Conservation (phyloP, 116 monocot species). For the Zostera marina region DNA sequence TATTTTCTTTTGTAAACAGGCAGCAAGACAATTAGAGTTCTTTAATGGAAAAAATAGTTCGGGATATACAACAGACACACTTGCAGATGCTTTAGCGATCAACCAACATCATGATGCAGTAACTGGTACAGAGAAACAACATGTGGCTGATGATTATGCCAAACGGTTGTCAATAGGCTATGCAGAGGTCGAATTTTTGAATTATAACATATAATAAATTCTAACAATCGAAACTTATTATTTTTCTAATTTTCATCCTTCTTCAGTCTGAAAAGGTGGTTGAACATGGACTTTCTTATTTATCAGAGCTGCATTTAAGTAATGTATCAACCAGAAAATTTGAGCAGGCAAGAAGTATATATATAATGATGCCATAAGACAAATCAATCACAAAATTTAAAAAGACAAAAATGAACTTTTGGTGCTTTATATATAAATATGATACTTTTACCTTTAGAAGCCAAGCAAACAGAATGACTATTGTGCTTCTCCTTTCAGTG, state of each 20-base stretch:
- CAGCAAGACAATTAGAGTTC: conserved; percentile 93
- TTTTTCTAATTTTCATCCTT: background rate
- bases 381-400: conserved; percentile 57
- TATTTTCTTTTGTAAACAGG: conserved; percentile 21
- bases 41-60: conserved; percentile 43
- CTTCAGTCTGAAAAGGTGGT: conserved; percentile 80
- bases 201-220: background rate
- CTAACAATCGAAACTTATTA: background rate
- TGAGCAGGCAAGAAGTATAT: conserved; percentile 47
- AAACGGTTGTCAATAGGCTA: conserved; percentile 79
- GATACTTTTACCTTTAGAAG: background rate
- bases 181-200: conserved; percentile 33
- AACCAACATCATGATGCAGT: conserved; percentile 99
- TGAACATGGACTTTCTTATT: conserved; percentile 50
- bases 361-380: background rate
- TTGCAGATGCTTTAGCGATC: conserved; percentile 85
- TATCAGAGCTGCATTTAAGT: conserved; percentile 39
- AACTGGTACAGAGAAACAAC: conserved; percentile 92
- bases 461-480: background rate
- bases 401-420: conserved; percentile 31
- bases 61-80: conserved; percentile 47
- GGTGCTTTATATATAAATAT: background rate
- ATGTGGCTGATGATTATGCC: conserved; percentile 94
- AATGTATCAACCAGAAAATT: conserved; percentile 49
- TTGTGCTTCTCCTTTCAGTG: conserved; percentile 27